Base-by-base conservation (phyloP, 208 protist genomes). In the Acanthamoeba sp. region DNA sequence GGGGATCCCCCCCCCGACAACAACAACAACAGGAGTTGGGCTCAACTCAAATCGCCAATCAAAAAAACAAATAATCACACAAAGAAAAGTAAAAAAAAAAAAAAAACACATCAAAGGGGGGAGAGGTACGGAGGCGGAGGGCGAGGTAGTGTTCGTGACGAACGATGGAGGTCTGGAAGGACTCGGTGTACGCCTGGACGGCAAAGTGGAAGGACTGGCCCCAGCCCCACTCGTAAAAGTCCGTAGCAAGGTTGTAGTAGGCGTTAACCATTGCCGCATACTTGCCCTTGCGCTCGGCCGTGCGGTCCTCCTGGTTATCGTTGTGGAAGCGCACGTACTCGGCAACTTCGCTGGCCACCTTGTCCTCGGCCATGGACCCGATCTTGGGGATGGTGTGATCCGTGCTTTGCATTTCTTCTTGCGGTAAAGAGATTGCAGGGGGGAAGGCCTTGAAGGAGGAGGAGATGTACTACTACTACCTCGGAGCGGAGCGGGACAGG, bases 211-310 rank as follows among this genome's bases (percentile, higher is more conserved):
- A 99, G 95, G 98, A 98, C 94, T 99, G 97, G 84, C 99, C 98
- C 99, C 99, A 99, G 94, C 99, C 99, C 76, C 98, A 99, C 97
- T 99, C 98, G 96, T 99, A 99, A 93, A 99, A 99, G 96, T 99
- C 98, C 42, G 98, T 99, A 66, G 98, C 98, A 22, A 99, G 95
- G 96, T 99, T 98, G 96, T 99, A 99, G 97, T 99, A 99, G 94
- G 98, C 96, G 95, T 99, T 99, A 59, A 99, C 98, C 69, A 97
- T 92, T 40, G 52, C 71, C 42, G 73, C 71, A 84, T 96, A 97
- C 29, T 95, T 96, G 32, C 62, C 45, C 78, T 96, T 95, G 90
- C 95, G 78, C 84, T 95, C 80, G 22, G 71, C 93, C 32, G 91
- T 62, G 32, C 73, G n/a, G 4, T 95, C 32, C 5, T 93, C 50